These are phyloP conservation scores for Mediolabrus comicus DNA, from an alignment of 108 stramenopile species.

Conservation along the genomic window DNA sequence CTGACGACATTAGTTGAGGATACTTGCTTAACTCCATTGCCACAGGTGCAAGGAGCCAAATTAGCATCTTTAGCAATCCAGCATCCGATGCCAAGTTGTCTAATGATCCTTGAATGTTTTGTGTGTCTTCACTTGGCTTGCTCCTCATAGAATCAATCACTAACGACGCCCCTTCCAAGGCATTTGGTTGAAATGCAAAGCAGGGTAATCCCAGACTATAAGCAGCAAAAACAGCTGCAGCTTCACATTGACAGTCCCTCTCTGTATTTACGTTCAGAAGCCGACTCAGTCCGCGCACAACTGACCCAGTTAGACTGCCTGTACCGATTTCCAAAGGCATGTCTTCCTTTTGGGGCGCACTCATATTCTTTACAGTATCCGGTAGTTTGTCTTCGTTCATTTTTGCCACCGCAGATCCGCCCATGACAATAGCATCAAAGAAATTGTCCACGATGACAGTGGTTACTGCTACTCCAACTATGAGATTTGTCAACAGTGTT, in stretches of 20 bases:
- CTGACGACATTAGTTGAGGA: conserved; percentile 82
- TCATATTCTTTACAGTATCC: conserved; percentile 27
- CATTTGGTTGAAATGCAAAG: conserved; percentile 93
- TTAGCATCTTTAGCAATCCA: conserved; percentile 81
- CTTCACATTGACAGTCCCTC: conserved; percentile 92
- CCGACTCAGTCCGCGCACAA: conserved; percentile 83
- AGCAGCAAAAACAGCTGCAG: conserved; percentile 85
- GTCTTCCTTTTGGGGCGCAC: conserved; percentile 60
- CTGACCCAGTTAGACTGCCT: conserved; percentile 69
- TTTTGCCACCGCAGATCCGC: conserved; percentile 33
- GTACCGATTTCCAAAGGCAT: conserved; percentile 77
- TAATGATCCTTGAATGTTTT: conserved; percentile 30
- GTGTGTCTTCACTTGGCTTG: conserved; percentile 22
- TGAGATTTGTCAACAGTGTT: conserved; percentile 53
- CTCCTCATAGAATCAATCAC: conserved; percentile 44
- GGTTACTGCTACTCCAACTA: conserved; percentile 53
- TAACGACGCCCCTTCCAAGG: conserved; percentile 70
- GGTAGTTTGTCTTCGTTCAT: conserved; percentile 61
- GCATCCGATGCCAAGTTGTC: conserved; percentile 70
- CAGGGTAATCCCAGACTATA: conserved; percentile 92
- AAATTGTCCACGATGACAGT: conserved; percentile 80
- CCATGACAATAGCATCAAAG: conserved; percentile 66
- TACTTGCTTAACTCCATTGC: conserved; percentile 84
- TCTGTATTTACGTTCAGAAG: conserved; percentile 86
- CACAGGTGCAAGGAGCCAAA: conserved; percentile 94